These are phyloP conservation scores for Coniochaeta sp. DNA, from an alignment of 2,329 filamentous ascomycete species.

Conservation along the genomic window DNA sequence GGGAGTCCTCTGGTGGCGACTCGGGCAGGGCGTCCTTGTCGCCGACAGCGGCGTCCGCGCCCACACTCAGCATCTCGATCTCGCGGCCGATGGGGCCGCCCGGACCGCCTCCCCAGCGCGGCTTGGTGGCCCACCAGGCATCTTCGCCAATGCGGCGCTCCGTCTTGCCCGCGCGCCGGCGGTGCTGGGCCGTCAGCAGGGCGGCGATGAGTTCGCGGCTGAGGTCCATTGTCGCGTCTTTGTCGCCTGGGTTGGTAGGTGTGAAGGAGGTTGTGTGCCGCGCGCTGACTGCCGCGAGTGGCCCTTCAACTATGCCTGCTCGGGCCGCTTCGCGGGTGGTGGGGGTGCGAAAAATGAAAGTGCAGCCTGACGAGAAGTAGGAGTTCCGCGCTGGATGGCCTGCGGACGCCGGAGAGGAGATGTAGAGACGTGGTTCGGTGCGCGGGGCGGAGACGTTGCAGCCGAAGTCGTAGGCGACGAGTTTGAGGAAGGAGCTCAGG, in stretches of 20 bases:
- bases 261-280: slow-evolving; percentile 46
- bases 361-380: slow-evolving; percentile 51
- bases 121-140: slow-evolving; percentile 54
- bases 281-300: slow-evolving; percentile 51
- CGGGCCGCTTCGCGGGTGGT: slow-evolving; percentile 52
- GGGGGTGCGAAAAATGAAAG: slow-evolving; percentile 54
- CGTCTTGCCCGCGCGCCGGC: slow-evolving; percentile 46
- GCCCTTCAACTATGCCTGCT: slow-evolving; percentile 52
- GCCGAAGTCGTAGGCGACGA: slow-evolving; percentile 59
- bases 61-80: slow-evolving; percentile 29
- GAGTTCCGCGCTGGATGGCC: slow-evolving; percentile 29
- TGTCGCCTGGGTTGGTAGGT: slow-evolving; percentile 15
- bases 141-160: slow-evolving; percentile 51
- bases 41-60: slow-evolving; percentile 30
- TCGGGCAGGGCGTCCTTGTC: slow-evolving; percentile 33
- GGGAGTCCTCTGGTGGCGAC: slow-evolving; percentile 4
- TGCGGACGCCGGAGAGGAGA: slow-evolving; percentile 29
- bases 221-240: slow-evolving; percentile 53
- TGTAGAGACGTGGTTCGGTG: slow-evolving; percentile 50
- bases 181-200: slow-evolving; percentile 56
- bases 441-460: slow-evolving; percentile 52
- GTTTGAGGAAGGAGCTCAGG: slow-evolving; percentile 53
- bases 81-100: slow-evolving; percentile 58
- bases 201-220: slow-evolving; percentile 53
- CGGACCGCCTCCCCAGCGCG: slow-evolving; percentile 55